Conservation (phyloP, 192 early-diverging fungal genomes). For the Dissophora globulifera region DNA sequence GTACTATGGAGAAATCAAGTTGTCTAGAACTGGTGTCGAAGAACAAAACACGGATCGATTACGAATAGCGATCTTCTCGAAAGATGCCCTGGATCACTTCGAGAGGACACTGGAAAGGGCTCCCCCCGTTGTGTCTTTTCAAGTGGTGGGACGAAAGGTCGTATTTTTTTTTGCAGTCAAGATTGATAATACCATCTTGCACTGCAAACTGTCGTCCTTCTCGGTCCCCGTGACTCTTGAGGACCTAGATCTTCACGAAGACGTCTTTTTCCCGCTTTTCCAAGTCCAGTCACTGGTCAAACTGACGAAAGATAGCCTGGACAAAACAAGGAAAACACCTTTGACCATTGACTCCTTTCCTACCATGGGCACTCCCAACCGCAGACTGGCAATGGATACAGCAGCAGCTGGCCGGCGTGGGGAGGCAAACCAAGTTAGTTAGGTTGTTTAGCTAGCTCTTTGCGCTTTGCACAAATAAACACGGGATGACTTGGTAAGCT, state of each 20-base stretch:
- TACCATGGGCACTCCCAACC: conserved; percentile 5
- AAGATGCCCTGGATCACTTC: conserved; percentile 1
- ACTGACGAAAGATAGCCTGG: not conserved
- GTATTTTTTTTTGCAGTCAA: not conserved
- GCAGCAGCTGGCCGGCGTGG: no score
- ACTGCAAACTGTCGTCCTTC: conserved; percentile 1
- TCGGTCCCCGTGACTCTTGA: not conserved
- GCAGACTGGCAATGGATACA: not conserved
- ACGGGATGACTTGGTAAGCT: no score
- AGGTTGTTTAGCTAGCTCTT: no score
- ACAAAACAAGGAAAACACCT: not conserved
- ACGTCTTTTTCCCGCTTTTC: conserved; percentile 11
- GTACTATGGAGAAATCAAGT: conserved; percentile 10
- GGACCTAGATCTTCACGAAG: conserved; percentile 1
- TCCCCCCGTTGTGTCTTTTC: conserved; percentile 7
- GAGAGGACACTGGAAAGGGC: not conserved
- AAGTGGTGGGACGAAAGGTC: not conserved
- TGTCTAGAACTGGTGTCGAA: not conserved
- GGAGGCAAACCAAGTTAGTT: no score
- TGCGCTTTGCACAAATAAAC: no score
- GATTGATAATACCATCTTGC: conserved; percentile 7
- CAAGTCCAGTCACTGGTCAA: conserved; percentile 5
- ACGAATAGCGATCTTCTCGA: conserved; percentile 6
- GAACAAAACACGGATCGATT: not conserved
- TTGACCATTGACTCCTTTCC: not conserved